A percentile compares a stretch with the other conserved stretches of the same genome.
phyloP scores from a whole-genome alignment of 371 early-diverging fungal species.

The Coemansia sp. region DNA sequence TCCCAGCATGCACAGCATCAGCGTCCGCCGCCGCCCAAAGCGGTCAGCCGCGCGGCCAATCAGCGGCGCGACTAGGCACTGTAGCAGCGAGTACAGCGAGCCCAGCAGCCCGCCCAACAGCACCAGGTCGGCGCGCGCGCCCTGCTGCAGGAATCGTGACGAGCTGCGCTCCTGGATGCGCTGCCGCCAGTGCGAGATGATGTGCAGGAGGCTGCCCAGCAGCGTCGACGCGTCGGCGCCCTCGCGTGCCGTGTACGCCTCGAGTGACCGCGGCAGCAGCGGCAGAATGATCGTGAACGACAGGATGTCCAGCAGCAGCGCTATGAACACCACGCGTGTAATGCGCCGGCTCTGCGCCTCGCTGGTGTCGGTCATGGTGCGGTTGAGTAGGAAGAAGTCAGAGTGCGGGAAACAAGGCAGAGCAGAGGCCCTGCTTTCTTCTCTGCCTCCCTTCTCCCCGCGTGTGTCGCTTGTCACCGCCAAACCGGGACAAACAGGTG shows the following conservation, averaged over 20 bases:
- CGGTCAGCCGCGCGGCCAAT: slow-evolving; percentile 83
- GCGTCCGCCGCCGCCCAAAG: slow-evolving; percentile 79
- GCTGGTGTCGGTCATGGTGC: too few relatives aligned
- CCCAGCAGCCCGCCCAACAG: slow-evolving; percentile 93
- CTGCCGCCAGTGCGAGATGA: slow-evolving; percentile 19
- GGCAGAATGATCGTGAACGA: slow-evolving; percentile 97
- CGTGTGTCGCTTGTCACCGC: too few relatives aligned
- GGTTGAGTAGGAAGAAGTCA: too few relatives aligned
- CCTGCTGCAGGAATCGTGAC: slow-evolving; percentile 38
- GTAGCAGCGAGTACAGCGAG: slow-evolving; percentile 91
- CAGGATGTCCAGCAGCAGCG: slow-evolving; percentile 88
- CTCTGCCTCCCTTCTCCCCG: too few relatives aligned
- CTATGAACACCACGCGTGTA: slow-evolving; percentile 59
- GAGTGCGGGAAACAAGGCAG: too few relatives aligned
- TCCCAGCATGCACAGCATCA: slow-evolving; percentile 89
- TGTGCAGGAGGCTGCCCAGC: slow-evolving; percentile 45
- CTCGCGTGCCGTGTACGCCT: slow-evolving; percentile 56
- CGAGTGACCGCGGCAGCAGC: slow-evolving; percentile 76
- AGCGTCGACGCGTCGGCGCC: slow-evolving; percentile 32
- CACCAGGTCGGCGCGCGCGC: slow-evolving; percentile 68
- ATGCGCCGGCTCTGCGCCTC: slow-evolving; percentile 25
- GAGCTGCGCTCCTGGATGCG: slow-evolving; percentile 16
- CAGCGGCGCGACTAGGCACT: slow-evolving; percentile 81
- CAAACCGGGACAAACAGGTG: too few relatives aligned
- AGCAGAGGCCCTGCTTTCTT: too few relatives aligned